Evolutionary conservation across 163 green algal genomes (phyloP), one percentile per base, ranked within the genome.

Genomic region (Picocystis sp.): DNA sequence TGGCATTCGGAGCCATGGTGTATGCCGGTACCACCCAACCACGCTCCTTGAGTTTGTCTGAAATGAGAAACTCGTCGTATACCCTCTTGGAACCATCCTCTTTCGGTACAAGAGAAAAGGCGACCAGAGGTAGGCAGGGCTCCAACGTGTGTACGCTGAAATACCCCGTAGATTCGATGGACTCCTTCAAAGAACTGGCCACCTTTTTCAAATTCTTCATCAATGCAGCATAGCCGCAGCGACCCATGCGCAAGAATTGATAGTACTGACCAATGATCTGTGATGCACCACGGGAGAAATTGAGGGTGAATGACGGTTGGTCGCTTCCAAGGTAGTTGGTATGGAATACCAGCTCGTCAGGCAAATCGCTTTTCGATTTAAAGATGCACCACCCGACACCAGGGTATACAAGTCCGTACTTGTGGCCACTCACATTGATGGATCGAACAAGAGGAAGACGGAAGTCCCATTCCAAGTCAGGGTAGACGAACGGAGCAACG

Each of bases 381-480:
- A 63, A 83, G 10, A 83, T 59, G 1, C 63, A 50, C 77, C 77
- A 86, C 23, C 77, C 75, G 17, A 81, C 24, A 3, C 77, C 77
- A 1, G 75, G 70, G 60, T 78, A 82, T 1, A 82, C 72, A 25
- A 80, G 55, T 14, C 76, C 75, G 46, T 78, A 82, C 67, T 83
- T 81, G 60, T 81, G 75, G 15, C 74, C 74, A 23, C 57, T 75
- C 33, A 60, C 61, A 56, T 80, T 83, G 58, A 85, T 83, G 50
- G 66, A 79, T 10, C 60, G 50, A 1, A 85, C 75, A 33, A 76
- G 77, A 3, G 57, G 58, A 29, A 80, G 58, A 35, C 64, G 55
- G 65, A 86, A 86, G 63, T 86, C 77, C 72, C 74, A 88, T 17
- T 57, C 56, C 12, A 85, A 54, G 48, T 83, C 69, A 1, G 79